phyloP scores from a whole-genome alignment of 768 basidiomycete species.

The Mycena vitilis region DNA sequence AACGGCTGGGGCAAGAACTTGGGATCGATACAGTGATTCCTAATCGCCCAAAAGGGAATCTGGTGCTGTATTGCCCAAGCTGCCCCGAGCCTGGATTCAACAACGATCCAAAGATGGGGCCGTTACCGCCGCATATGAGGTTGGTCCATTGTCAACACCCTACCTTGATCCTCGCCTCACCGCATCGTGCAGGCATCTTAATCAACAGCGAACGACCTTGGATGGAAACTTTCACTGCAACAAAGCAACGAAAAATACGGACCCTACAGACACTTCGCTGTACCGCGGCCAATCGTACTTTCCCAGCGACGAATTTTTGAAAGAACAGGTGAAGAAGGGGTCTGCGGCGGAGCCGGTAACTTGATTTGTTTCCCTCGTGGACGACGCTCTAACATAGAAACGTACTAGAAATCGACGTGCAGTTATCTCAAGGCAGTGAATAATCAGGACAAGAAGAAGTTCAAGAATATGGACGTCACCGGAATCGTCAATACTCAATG shows the following conservation, averaged over 20 bases:
- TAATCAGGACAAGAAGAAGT: conserved; percentile 41
- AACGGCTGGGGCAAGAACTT: neutral
- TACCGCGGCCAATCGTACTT: conserved; percentile 30
- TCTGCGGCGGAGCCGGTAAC: neutral
- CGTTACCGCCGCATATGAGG: neutral
- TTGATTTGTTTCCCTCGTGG: neutral
- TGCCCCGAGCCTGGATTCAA: conserved; percentile 30
- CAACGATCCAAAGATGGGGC: neutral
- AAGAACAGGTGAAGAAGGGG: conserved; percentile 23
- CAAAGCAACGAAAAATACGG: conserved; percentile 6
- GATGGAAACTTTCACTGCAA: conserved; percentile 14
- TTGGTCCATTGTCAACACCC: neutral
- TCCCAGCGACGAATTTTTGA: conserved; percentile 23
- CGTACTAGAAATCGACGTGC: conserved; percentile 40
- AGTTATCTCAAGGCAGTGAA: conserved; percentile 38
- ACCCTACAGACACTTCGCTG: conserved; percentile 17
- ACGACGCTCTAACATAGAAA: too few relatives aligned
- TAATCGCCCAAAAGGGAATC: neutral
- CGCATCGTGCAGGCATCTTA: neutral
- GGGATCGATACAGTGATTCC: neutral
- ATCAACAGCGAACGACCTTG: neutral
- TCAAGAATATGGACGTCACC: conserved; percentile 37
- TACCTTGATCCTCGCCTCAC: neutral
- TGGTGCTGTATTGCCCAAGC: conserved; percentile 4
- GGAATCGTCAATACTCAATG: conserved; percentile 38